Conservation (phyloP, 2,329 filamentous ascomycete species). For the Fusarium sp. region DNA sequence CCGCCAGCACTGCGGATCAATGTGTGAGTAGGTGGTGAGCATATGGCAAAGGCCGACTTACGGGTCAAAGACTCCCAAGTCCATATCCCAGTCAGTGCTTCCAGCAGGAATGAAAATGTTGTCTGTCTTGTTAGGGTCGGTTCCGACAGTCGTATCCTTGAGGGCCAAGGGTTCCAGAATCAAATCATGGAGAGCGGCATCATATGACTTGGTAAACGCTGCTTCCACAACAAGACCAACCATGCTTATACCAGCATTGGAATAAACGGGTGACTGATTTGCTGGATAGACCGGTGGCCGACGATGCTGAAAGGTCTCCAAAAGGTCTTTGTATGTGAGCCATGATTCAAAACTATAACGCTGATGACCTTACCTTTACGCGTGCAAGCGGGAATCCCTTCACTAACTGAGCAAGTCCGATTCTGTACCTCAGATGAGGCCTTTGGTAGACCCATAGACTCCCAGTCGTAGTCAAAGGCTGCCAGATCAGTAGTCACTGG, state of each 20-base stretch:
- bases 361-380: background rate
- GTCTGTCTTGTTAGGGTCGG: fast-evolving
- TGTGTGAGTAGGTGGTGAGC: background rate
- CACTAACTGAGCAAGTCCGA: background rate
- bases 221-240: slow-evolving; percentile 12
- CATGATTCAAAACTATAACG: background rate
- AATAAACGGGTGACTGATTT: slow-evolving; percentile 2
- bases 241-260: slow-evolving; percentile 4
- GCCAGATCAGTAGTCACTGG: slow-evolving; percentile 10
- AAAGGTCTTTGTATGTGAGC: slow-evolving; percentile 2
- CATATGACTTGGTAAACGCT: slow-evolving; percentile 3
- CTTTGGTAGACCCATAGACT: slow-evolving; percentile 10
- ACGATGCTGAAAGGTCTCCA: background rate
- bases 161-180: slow-evolving; percentile 8
- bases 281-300: slow-evolving; percentile 2
- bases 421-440: background rate
- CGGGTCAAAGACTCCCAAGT: slow-evolving; percentile 14
- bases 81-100: slow-evolving; percentile 1
- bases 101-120: slow-evolving; percentile 5
- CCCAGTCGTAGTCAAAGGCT: background rate
- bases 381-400: background rate
- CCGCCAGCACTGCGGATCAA: background rate
- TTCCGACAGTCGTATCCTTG: background rate
- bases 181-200: background rate
- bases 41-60: background rate